phyloP scores from a whole-genome alignment of 2,329 filamentous ascomycete species.

The Paraconiothyrium sp. region DNA sequence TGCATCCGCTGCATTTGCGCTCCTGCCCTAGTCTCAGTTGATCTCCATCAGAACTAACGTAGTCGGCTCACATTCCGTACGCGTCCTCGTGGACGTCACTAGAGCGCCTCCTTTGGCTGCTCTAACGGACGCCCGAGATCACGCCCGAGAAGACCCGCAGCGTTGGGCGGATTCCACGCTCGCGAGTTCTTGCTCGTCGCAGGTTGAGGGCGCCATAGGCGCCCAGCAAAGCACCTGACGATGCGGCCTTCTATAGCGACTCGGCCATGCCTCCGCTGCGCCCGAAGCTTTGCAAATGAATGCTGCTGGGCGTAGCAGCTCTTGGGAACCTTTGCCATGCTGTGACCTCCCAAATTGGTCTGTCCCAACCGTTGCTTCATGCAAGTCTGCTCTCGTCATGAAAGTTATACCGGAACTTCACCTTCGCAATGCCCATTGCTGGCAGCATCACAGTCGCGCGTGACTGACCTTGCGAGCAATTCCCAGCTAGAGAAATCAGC shows the following conservation, averaged over 20 bases:
- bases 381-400: slow-evolving; percentile 15
- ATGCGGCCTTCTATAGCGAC: slow-evolving; percentile 6
- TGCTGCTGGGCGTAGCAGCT: slow-evolving; percentile 20
- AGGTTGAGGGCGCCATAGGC: slow-evolving; percentile 13
- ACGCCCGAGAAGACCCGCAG: slow-evolving; percentile 10
- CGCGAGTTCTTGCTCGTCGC: slow-evolving; percentile 3
- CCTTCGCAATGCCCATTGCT: not conserved
- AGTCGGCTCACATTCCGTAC: slow-evolving; percentile 12
- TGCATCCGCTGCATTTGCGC: slow-evolving; percentile 24
- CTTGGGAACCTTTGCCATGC: slow-evolving; percentile 31
- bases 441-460: slow-evolving; percentile 13
- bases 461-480: slow-evolving; percentile 17
- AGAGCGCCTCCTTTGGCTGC: slow-evolving; percentile 2
- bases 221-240: slow-evolving; percentile 11
- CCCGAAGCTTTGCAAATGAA: slow-evolving; percentile 7
- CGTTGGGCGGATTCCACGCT: slow-evolving; percentile 3
- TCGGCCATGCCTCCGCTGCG: not conserved
- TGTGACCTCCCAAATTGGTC: slow-evolving; percentile 39
- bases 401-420: slow-evolving; percentile 1
- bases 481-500: slow-evolving; percentile 13
- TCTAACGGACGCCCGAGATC: slow-evolving; percentile 19
- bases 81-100: slow-evolving; percentile 6
- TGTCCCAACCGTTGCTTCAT: slow-evolving; percentile 27
- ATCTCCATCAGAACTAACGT: slow-evolving; percentile 9
- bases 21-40: slow-evolving; percentile 22